phyloP scores from a whole-genome alignment of 805 yeast genomes.

The Nakazawaea molendinolei region DNA sequence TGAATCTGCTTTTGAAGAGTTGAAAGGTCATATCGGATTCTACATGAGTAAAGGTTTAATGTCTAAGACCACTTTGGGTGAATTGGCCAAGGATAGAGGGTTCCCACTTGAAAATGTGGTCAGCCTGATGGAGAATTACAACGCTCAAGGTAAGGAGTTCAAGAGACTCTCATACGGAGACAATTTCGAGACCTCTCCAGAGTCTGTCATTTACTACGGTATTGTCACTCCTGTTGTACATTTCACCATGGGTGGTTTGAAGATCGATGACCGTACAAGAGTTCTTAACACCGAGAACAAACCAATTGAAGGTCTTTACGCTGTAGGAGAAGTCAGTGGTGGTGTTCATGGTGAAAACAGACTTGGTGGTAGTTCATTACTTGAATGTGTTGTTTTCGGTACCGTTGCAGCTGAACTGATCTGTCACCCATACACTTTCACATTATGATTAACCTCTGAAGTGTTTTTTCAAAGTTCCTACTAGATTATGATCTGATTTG shows the following conservation, averaged over 20 bases:
- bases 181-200: conserved; percentile 11
- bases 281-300: conserved; percentile 22
- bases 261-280: conserved; percentile 28
- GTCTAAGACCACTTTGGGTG: conserved; percentile 21
- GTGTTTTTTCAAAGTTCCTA: not conserved
- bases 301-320: conserved; percentile 41
- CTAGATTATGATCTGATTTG: not conserved
- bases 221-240: conserved; percentile 57
- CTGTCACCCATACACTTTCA: not conserved
- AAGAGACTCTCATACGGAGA: conserved; percentile 28
- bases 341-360: conserved; percentile 64
- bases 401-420: conserved; percentile 28
- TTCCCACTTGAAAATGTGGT: conserved; percentile 20
- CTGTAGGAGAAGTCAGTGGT: conserved; percentile 69
- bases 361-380: conserved; percentile 50
- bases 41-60: conserved; percentile 35
- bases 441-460: not conserved
- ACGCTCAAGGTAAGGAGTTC: conserved; percentile 22
- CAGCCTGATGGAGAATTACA: conserved; percentile 14
- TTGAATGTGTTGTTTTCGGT: conserved; percentile 59
- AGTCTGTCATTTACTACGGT: conserved; percentile 33
- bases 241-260: conserved; percentile 39
- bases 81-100: conserved; percentile 21
- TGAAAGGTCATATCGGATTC: conserved; percentile 44
- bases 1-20: conserved; percentile 36